Percentiles rank a stretch among this genome's conserved stretches.
Conservation (phyloP, 495 filamentous ascomycete genomes). For the Venustampulla echinocandica region DNA sequence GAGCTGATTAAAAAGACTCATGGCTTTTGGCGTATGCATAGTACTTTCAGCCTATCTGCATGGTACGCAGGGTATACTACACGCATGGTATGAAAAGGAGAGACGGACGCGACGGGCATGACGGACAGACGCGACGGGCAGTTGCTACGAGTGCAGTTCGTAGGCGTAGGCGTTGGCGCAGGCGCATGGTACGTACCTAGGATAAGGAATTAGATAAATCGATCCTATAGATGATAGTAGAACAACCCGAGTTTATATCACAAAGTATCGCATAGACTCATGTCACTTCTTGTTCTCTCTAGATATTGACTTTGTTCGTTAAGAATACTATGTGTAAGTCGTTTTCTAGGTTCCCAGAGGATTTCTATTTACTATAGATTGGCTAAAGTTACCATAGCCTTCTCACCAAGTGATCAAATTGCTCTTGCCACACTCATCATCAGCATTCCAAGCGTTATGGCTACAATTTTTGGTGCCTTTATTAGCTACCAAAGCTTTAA, state of each 20-base stretch:
- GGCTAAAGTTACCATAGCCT: not conserved
- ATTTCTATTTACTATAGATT: too few species aligned
- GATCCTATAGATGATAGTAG: too few species aligned
- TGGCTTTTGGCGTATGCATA: not conserved
- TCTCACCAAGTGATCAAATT: slow-evolving; percentile 10
- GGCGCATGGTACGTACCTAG: too few species aligned
- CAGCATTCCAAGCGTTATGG: slow-evolving; percentile 8
- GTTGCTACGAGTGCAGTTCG: too few species aligned
- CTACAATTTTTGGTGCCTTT: slow-evolving; percentile 5
- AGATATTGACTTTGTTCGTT: too few species aligned
- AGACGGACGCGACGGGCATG: too few species aligned
- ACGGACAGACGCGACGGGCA: too few species aligned
- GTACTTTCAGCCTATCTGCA: not conserved
- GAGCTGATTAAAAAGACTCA: not conserved
- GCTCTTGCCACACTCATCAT: slow-evolving; percentile 5
- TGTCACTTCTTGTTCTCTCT: too few species aligned
- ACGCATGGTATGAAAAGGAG: not conserved
- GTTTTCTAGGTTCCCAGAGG: too few species aligned
- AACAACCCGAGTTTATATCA: too few species aligned
- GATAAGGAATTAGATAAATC: too few species aligned
- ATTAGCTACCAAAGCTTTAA: slow-evolving; percentile 12
- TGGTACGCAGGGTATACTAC: not conserved
- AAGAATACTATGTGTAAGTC: slow-evolving; percentile 5
- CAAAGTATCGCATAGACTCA: too few species aligned
- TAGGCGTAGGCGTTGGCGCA: not conserved